Conservation (phyloP, 495 filamentous ascomycete genomes). For the Pseudomonodictys pantanalensis region DNA sequence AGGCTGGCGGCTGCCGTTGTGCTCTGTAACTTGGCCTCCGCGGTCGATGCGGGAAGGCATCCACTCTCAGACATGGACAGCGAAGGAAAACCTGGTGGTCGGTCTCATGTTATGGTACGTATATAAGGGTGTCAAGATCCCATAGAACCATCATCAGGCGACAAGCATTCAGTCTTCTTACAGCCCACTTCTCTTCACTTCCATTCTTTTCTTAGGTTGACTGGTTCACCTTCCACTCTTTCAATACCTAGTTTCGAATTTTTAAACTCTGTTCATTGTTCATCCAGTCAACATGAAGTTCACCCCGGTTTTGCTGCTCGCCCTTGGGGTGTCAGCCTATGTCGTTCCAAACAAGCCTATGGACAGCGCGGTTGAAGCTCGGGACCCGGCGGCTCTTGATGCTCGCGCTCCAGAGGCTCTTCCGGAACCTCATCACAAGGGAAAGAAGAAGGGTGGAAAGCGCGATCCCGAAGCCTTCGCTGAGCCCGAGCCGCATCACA, state of each 20-base stretch:
- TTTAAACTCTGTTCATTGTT: background rate
- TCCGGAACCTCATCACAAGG: background rate
- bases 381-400: conserved; percentile 4
- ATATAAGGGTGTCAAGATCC: no score
- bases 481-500: no score
- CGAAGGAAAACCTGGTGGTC: background rate
- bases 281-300: conserved; percentile 21
- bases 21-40: background rate
- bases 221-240: conserved; percentile 17
- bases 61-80: conserved; percentile 1
- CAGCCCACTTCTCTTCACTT: background rate
- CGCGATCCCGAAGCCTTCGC: background rate
- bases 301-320: conserved; percentile 8
- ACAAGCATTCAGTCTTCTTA: background rate
- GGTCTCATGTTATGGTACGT: no score
- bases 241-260: background rate
- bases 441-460: background rate
- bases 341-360: conserved; percentile 15
- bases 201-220: conserved; percentile 1
- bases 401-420: background rate
- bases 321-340: conserved; percentile 21
- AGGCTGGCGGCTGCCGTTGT: conserved; percentile 2
- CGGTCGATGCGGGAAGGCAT: conserved; percentile 11
- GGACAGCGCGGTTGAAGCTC: conserved; percentile 5
- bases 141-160: background rate